Evolutionary conservation across 441 rosid genomes (phyloP).

Genomic region (Rhodomyrtus psidioides): DNA sequence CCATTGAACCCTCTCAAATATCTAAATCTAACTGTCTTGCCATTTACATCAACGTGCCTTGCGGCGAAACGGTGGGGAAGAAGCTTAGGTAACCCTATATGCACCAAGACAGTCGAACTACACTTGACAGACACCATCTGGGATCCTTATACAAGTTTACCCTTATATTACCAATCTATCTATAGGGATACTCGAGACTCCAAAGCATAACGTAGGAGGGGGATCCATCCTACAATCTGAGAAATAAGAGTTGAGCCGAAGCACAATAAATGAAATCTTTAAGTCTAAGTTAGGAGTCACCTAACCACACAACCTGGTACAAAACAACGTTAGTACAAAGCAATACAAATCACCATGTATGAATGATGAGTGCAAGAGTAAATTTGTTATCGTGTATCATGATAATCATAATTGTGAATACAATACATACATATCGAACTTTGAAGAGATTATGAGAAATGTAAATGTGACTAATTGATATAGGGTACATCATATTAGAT

Average conservation of each 20-base stretch:
- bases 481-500: too few species aligned
- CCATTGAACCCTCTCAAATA: too few species aligned
- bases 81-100: too few species aligned
- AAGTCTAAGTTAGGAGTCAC: not conserved
- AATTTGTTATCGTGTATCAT: not conserved
- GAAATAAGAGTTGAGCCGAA: not conserved
- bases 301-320: not conserved
- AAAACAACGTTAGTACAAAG: not conserved
- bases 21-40: too few species aligned
- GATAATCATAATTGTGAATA: not conserved
- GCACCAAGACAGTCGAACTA: not conserved
- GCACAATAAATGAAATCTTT: not conserved
- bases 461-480: too few species aligned
- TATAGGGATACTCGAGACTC: fast-evolving
- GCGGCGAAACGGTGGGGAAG: too few species aligned
- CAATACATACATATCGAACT: too few species aligned
- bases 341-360: not conserved
- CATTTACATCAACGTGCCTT: too few species aligned
- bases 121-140: too few species aligned
- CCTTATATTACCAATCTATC: too few species aligned
- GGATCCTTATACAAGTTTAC: too few species aligned
- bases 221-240: not conserved
- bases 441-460: too few species aligned
- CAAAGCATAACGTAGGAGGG: fast-evolving
- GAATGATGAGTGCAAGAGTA: not conserved